Evolutionary conservation across 176 grass and related monocot genomes (phyloP).

Genomic region (Guadua angustifolia): DNA sequence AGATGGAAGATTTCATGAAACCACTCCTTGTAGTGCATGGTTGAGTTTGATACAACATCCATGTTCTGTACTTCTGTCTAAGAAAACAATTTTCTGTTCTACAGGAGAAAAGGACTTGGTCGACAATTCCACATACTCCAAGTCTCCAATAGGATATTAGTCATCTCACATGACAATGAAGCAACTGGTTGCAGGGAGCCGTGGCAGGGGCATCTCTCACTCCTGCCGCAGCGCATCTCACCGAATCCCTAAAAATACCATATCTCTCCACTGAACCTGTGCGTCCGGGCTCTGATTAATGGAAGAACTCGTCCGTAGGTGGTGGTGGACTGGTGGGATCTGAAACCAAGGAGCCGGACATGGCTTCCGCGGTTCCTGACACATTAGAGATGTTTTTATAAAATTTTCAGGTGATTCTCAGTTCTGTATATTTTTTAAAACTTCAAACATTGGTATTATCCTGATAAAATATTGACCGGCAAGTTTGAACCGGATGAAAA

Average conservation of each 20-base stretch:
- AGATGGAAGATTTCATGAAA: too few species aligned
- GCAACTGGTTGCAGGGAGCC: not conserved
- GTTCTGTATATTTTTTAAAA: too few species aligned
- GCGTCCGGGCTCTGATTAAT: not conserved
- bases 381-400: too few species aligned
- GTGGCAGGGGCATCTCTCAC: not conserved
- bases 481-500: too few species aligned
- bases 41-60: not conserved
- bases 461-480: too few species aligned
- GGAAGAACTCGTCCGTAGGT: not conserved
- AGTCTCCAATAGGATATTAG: not conserved
- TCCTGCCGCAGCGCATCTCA: not conserved
- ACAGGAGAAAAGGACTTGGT: not conserved
- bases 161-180: not conserved
- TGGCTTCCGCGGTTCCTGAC: not conserved
- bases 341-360: conserved; percentile 7
- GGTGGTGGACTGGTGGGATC: not conserved
- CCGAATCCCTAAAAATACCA: not conserved
- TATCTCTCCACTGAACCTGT: not conserved
- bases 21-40: not conserved
- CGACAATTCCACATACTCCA: not conserved
- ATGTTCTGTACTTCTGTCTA: not conserved
- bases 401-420: too few species aligned
- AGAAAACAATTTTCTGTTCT: not conserved
- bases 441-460: too few species aligned